Conservation (phyloP, 306 rosid genomes). For the Quercus ilex region DNA sequence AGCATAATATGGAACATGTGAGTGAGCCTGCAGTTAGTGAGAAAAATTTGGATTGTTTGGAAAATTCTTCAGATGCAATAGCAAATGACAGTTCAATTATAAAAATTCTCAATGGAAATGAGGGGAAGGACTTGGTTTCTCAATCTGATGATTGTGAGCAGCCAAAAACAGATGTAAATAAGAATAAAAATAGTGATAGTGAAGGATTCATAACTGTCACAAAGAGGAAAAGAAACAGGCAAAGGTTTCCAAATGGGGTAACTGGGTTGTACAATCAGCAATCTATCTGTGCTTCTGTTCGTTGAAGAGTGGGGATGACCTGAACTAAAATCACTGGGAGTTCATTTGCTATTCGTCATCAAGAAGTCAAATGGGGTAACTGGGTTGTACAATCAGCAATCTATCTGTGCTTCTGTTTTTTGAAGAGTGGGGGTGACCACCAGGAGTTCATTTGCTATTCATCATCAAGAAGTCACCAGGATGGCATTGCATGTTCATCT, state of each 20-base stretch:
- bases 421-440: constrained; percentile 30
- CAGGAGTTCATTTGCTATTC: neutral
- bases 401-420: constrained; percentile 77
- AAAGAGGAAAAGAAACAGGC: constrained; percentile 68
- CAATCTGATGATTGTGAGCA: constrained; percentile 31
- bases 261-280: constrained; percentile 69
- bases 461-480: neutral
- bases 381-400: constrained; percentile 68
- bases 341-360: neutral
- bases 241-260: constrained; percentile 63
- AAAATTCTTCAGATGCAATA: constrained; percentile 53
- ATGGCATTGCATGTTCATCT: neutral
- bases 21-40: constrained; percentile 37
- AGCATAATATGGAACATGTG: constrained; percentile 48
- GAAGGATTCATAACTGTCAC: constrained; percentile 78
- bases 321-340: neutral
- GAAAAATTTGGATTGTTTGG: constrained; percentile 27
- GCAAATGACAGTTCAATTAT: constrained; percentile 80
- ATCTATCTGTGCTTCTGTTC: constrained; percentile 78
- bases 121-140: constrained; percentile 40
- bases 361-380: constrained; percentile 42
- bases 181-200: constrained; percentile 39
- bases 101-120: constrained; percentile 57
- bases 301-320: constrained; percentile 38
- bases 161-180: constrained; percentile 34